A percentile compares a stretch with the other conserved stretches of the same genome.
Conservation (phyloP, 768 basidiomycete species). For the Tricholoma sp. region DNA sequence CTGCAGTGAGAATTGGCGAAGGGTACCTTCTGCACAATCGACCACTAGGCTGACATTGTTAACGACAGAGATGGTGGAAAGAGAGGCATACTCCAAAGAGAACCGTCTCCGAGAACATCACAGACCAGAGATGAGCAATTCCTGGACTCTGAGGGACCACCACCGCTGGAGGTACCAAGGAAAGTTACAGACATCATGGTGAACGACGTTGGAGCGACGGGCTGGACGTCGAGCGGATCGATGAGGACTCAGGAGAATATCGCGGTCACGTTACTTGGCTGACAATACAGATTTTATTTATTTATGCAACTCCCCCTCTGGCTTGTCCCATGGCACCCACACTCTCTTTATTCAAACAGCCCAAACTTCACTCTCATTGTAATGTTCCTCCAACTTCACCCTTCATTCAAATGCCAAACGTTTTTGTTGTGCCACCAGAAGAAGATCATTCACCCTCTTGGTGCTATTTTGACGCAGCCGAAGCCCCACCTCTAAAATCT, state of each 20-base stretch:
- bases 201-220: conserved; percentile 1
- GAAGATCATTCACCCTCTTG: conserved; percentile 51
- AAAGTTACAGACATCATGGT: conserved; percentile 58
- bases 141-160: conserved; percentile 67
- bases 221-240: too few species aligned
- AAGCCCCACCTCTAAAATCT: conserved; percentile 15
- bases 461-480: conserved; percentile 53
- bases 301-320: not conserved
- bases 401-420: conserved; percentile 35
- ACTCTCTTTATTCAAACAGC: conserved; percentile 7
- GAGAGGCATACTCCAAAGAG: conserved; percentile 59
- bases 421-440: conserved; percentile 54
- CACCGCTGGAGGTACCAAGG: conserved; percentile 72
- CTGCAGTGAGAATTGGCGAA: conserved; percentile 60
- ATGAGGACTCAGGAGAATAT: too few species aligned
- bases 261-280: conserved; percentile 15
- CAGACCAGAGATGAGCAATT: conserved; percentile 74
- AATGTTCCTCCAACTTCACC: conserved; percentile 5
- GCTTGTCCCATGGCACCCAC: conserved; percentile 10
- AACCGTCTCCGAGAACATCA: conserved; percentile 47
- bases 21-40: conserved; percentile 80
- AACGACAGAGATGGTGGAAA: not conserved
- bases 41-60: conserved; percentile 43
- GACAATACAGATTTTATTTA: not conserved
- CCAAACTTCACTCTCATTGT: not conserved